These are phyloP conservation scores for Pogostemon cablin DNA, from an alignment of 257 asterid species.

Conservation along the genomic window DNA sequence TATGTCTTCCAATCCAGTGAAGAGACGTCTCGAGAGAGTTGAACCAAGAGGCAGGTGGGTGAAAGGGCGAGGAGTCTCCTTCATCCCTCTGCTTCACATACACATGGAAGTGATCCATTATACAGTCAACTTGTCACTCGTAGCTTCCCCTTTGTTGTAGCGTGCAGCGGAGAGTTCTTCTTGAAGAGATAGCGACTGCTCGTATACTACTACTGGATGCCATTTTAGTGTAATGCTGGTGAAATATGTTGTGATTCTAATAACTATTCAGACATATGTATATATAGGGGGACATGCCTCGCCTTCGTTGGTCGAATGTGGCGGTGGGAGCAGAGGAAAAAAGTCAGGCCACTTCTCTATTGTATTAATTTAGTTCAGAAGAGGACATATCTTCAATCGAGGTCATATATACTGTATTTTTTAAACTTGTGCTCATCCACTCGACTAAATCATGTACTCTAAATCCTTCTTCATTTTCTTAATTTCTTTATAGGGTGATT, in stretches of 20 bases:
- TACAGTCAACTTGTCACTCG: conserved; percentile 26
- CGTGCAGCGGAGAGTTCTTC: conserved; percentile 37
- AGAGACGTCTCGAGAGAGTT: conserved; percentile 48
- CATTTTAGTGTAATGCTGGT: conserved; percentile 12
- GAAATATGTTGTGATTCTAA: not conserved
- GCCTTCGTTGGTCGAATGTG: not conserved
- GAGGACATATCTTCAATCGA: conserved; percentile 34
- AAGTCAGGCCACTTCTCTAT: too few relatives aligned
- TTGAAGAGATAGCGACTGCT: conserved; percentile 42
- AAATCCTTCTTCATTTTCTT: not conserved
- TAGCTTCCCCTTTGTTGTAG: not conserved
- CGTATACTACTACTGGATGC: conserved; percentile 19
- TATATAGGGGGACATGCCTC: not conserved
- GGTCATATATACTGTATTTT: not conserved
- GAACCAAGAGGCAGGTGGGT: conserved; percentile 45
- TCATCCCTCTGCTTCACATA: conserved; percentile 28
- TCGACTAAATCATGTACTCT: not conserved
- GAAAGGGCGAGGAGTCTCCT: conserved; percentile 36
- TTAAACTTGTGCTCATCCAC: conserved; percentile 13
- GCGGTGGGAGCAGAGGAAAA: too few relatives aligned
- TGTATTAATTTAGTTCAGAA: not conserved
- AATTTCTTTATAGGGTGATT: not conserved
- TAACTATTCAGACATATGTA: not conserved
- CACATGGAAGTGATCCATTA: conserved; percentile 29
- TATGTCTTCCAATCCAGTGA: conserved; percentile 53